A percentile compares a stretch with the other conserved stretches of the same genome.
Conservation (phyloP, 768 basidiomycete species). For the Collybia nuda region DNA sequence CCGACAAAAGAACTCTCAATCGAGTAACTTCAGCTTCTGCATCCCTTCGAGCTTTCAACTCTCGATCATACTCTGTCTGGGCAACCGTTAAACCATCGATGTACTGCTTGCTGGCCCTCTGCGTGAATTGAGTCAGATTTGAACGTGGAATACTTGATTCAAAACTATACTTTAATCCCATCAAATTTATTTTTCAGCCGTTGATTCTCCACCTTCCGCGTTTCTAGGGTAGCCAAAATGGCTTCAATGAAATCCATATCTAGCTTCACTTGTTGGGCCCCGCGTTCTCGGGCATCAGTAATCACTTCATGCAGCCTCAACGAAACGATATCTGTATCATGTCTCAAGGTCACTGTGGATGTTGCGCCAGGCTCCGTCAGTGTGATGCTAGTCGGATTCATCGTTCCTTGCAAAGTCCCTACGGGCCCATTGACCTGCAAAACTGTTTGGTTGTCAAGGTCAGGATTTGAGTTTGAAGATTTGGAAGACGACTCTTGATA, state of each 20-base stretch:
- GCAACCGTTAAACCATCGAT: slow-evolving; percentile 92
- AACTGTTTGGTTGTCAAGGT: neutral
- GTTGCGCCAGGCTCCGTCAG: slow-evolving; percentile 41
- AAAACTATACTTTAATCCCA: slow-evolving; percentile 75
- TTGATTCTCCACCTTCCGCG: slow-evolving; percentile 55
- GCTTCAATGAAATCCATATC: slow-evolving; percentile 75
- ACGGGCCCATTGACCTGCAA: neutral
- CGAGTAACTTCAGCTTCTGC: slow-evolving; percentile 91
- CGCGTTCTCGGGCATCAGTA: slow-evolving; percentile 56
- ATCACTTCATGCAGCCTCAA: slow-evolving; percentile 62
- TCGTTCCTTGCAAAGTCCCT: neutral
- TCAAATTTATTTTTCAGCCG: slow-evolving; percentile 79
- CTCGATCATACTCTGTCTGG: slow-evolving; percentile 91
- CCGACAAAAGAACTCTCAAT: slow-evolving; percentile 80
- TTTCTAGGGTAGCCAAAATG: slow-evolving; percentile 65
- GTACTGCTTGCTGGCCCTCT: slow-evolving; percentile 92
- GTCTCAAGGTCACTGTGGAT: slow-evolving; percentile 20
- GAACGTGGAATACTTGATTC: neutral
- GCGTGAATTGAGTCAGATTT: slow-evolving; percentile 6
- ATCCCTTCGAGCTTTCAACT: slow-evolving; percentile 84
- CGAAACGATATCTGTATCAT: slow-evolving; percentile 45
- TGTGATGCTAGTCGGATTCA: slow-evolving; percentile 34
- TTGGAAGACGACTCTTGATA: neutral
- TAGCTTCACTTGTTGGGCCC: slow-evolving; percentile 61
- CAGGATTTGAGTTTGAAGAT: too few species aligned